Evolutionary conservation across 2,329 filamentous ascomycete species (phyloP), one percentile per base, ranked within the genome.

Genomic region (Scedosporium dehoogii): DNA sequence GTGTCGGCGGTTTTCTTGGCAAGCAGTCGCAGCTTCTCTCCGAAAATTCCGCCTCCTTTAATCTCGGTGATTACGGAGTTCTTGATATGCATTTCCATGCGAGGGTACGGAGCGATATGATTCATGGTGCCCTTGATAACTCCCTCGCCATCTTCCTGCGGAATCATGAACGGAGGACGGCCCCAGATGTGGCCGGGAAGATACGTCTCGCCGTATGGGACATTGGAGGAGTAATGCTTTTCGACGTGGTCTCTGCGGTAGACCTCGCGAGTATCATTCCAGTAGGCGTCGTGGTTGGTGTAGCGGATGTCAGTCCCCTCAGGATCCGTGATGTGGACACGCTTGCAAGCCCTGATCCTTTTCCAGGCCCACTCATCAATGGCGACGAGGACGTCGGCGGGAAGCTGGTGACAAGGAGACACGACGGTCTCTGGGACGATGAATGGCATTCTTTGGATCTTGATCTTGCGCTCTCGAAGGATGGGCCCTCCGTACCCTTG

Each of bases 181-280:
- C 58, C 58, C 58, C 58, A 59, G 58, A 59, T 59, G 58, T 59
- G 58, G 33, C 58, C 58, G 4, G 58, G 58, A 2, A 59, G 58
- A 21, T 59, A 59, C 2, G 58, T 59, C 38, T 59, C 58, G n/a
- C 58, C 58, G 33, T 59, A 59, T n/a, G 58, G 58, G 14, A 59
- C 38, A 33, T 59, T 59, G 18, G 58, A 29, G 6, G 58, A 59
- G 33, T 59, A 59, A 33, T 59, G 58, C 18, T 59, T 59, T 33
- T 59, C 58, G 12, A 59, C 58, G 58, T 59, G 33, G 58, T 59
- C 58, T 16, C 58, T n/a, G 58, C 58, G 58, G 58, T 59, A 59
- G 29, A 59, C 58, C 6, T 59, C 58, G 2, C 58, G 21, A 16
- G 21, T 42, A 12, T 46, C 33, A 21, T 59, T 42, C 58, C 58